Conservation (phyloP, 2,329 filamentous ascomycete species). For the Sporothrix globosa region DNA sequence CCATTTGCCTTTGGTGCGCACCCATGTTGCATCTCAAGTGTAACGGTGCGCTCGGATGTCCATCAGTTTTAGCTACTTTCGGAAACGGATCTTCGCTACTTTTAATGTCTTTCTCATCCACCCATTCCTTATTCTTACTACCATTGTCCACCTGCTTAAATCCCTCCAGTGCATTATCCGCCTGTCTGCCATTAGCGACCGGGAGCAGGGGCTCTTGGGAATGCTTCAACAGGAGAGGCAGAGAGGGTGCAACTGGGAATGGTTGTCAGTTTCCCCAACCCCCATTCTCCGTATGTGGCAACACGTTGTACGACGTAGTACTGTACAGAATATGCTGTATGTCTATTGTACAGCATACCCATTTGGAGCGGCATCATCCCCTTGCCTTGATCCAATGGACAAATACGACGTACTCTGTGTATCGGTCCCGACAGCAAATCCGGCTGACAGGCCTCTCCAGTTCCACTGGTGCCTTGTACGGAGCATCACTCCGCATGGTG, state of each 20-base stretch:
- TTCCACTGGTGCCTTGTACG: background rate
- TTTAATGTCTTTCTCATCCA: background rate
- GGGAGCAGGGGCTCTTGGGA: background rate
- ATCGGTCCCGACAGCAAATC: constrained; percentile 13
- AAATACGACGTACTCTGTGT: no score
- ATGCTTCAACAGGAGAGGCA: background rate
- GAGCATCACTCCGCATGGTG: no score
- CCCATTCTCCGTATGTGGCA: background rate
- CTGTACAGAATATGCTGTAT: background rate
- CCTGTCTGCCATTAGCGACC: constrained; percentile 6
- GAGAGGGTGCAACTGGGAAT: background rate
- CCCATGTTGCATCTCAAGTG: constrained; percentile 7
- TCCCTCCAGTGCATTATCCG: background rate
- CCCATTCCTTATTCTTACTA: background rate
- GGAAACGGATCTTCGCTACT: background rate
- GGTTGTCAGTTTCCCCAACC: background rate
- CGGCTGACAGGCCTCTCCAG: background rate
- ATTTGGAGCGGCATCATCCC: background rate
- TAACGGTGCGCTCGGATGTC: constrained; percentile 12
- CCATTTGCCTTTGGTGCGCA: background rate
- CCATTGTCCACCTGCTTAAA: background rate
- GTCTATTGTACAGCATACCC: no score
- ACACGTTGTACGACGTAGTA: background rate
- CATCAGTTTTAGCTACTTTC: background rate
- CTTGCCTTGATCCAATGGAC: background rate